These are phyloP conservation scores for Grigorovia humatica DNA, from an alignment of 805 yeast genomes.

Conservation along the genomic window DNA sequence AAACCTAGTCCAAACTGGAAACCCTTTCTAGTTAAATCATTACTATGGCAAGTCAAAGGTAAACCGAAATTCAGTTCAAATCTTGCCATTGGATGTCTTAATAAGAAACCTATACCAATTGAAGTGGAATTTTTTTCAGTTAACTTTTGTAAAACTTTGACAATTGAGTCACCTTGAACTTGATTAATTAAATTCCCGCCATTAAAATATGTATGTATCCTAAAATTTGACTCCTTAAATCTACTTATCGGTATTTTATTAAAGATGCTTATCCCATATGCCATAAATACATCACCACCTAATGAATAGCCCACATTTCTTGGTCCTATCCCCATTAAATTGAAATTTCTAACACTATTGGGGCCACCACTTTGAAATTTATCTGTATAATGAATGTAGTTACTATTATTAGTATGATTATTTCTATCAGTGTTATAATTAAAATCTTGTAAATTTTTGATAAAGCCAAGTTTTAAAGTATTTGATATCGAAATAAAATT, in stretches of 20 bases:
- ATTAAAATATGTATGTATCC: slow-evolving; percentile 52
- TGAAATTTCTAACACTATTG: slow-evolving; percentile 60
- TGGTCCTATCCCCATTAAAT: slow-evolving; percentile 57
- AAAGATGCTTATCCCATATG: slow-evolving; percentile 49
- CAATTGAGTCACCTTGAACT: slow-evolving; percentile 15
- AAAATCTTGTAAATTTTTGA: slow-evolving; percentile 31
- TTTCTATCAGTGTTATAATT: slow-evolving; percentile 13
- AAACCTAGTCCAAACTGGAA: slow-evolving; percentile 58
- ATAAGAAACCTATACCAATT: slow-evolving; percentile 50
- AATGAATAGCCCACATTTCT: slow-evolving; percentile 42
- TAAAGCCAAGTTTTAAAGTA: slow-evolving; percentile 44
- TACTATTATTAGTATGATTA: neutral
- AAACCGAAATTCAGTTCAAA: slow-evolving; percentile 56
- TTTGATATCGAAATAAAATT: slow-evolving; percentile 37
- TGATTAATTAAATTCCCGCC: slow-evolving; percentile 49
- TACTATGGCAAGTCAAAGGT: slow-evolving; percentile 44
- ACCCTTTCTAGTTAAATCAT: slow-evolving; percentile 50
- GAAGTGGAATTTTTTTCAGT: slow-evolving; percentile 38
- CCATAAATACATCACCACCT: slow-evolving; percentile 58
- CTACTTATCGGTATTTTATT: slow-evolving; percentile 47
- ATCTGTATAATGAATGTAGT: slow-evolving; percentile 54
- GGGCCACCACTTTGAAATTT: slow-evolving; percentile 79
- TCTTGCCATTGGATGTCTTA: slow-evolving; percentile 54
- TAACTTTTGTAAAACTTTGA: slow-evolving; percentile 20
- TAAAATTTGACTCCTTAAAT: slow-evolving; percentile 36